Evolutionary conservation across 352 stramenopile genomes (phyloP), one percentile per base, ranked within the genome.

Genomic region (Phytophthora hybrid): DNA sequence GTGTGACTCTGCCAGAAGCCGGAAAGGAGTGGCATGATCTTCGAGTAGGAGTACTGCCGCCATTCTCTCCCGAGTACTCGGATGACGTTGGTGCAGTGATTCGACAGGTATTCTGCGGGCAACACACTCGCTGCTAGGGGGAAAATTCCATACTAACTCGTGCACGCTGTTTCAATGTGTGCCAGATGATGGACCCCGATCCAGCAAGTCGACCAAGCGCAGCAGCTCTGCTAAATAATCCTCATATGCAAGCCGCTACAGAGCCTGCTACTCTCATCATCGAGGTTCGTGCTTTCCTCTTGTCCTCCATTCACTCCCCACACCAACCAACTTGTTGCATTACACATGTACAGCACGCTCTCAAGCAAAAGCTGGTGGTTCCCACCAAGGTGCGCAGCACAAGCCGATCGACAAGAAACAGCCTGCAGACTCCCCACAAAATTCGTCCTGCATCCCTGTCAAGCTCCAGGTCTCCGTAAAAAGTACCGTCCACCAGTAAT

Each of bases 21-120:
- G 90, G 88, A 23, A 78, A 90, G 3, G 32, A 77, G 18, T 96
- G 90, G 90, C 90, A 95, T 69, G 71, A 71, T n/a, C 60, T 96
- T 23, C 82, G 90, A 51, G 55, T 83, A 32, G 85, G 82, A 44
- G 32, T 78, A 5, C 57, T 96, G 8, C 87, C 82, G 29, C 44
- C 67, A 11, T 61, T 93, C 7, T 73, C 80, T 10, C 34, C 66
- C 26, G 76, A 78, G 23, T 94, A 92, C 64, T 91, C 86, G 7
- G 56, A 72, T 6, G 74, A 85, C 6, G 66, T 94, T 3, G 23
- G 18, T 5, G 31, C 52, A 11, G 54, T 87, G 13, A 84, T 94
- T 60, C 39, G 19, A 44, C 54, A 90, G 78, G 87, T 93, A 75
- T n/a, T 31, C 4, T 31, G 29, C 29, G 29, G 5, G 3, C 4